These are phyloP conservation scores for Lojkania enalia DNA, from an alignment of 2,329 filamentous ascomycete genomes.

Conservation along the genomic window DNA sequence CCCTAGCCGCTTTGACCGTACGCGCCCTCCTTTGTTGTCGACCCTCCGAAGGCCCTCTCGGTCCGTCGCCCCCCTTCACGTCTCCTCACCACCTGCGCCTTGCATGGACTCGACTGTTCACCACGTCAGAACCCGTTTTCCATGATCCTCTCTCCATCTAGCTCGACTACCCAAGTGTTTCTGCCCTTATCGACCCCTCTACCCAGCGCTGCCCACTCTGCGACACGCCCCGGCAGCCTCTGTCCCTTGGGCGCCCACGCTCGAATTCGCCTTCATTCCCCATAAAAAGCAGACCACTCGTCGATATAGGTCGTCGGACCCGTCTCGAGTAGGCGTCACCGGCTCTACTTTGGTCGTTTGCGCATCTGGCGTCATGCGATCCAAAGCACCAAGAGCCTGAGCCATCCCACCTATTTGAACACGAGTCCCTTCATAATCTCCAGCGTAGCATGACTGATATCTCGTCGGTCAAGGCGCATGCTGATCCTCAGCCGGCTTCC, in stretches of 20 bases:
- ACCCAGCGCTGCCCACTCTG: slow-evolving; percentile 21
- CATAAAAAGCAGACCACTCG: slow-evolving; percentile 15
- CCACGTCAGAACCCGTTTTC: slow-evolving; percentile 18
- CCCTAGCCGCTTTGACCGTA: slow-evolving; percentile 20
- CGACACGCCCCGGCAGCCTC: slow-evolving; percentile 34
- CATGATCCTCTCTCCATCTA: slow-evolving; percentile 22
- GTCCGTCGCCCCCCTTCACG: slow-evolving; percentile 22
- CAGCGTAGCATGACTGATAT: slow-evolving; percentile 50
- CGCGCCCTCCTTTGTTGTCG: slow-evolving; percentile 33
- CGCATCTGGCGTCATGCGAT: slow-evolving; percentile 49
- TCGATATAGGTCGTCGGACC: slow-evolving; percentile 25
- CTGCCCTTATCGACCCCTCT: slow-evolving; percentile 27
- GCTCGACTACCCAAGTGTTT: slow-evolving; percentile 21
- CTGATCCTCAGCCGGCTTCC: slow-evolving; percentile 48
- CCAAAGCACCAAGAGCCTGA: slow-evolving; percentile 43
- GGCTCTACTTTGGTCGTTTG: slow-evolving; percentile 33
- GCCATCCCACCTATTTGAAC: slow-evolving; percentile 38
- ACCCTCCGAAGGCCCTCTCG: slow-evolving; percentile 28
- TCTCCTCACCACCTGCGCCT: slow-evolving; percentile 29
- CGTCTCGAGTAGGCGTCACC: slow-evolving; percentile 29
- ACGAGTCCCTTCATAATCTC: slow-evolving; percentile 25
- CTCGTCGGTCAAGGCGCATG: slow-evolving; percentile 47
- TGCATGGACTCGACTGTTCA: slow-evolving; percentile 20
- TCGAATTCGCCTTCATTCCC: slow-evolving; percentile 14
- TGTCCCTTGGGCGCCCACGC: slow-evolving; percentile 21